These are phyloP conservation scores for Bruguiera hainesii DNA, from an alignment of 441 rosid genomes.

Conservation along the genomic window DNA sequence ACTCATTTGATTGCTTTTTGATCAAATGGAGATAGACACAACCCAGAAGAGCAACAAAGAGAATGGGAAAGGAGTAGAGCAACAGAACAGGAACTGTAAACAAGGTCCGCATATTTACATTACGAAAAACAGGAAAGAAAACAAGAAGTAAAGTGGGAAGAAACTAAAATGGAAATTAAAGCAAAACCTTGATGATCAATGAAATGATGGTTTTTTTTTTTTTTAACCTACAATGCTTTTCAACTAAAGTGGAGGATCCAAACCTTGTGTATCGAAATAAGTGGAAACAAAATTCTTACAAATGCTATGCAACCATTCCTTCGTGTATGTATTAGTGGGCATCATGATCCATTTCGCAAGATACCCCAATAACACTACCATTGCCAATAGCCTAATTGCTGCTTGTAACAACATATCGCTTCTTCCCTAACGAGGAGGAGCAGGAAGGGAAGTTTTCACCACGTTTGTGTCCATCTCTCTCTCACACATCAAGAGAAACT, in stretches of 20 bases:
- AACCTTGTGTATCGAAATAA: slow-evolving; percentile 43
- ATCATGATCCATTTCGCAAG: slow-evolving; percentile 40
- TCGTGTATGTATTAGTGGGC: slow-evolving; percentile 33
- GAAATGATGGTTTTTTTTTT: neutral
- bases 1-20: slow-evolving; percentile 13
- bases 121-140: neutral
- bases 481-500: slow-evolving; percentile 3
- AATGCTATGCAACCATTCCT: slow-evolving; percentile 26
- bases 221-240: no score
- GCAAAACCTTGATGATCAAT: no score
- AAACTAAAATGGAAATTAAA: no score
- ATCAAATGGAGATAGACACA: slow-evolving; percentile 44
- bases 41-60: slow-evolving; percentile 43
- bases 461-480: slow-evolving; percentile 16
- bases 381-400: slow-evolving; percentile 20
- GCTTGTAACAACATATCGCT: neutral
- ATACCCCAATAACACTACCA: slow-evolving; percentile 35
- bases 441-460: slow-evolving; percentile 10
- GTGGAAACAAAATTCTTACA: slow-evolving; percentile 21
- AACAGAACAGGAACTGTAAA: slow-evolving; percentile 32
- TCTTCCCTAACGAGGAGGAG: neutral
- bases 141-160: neutral
- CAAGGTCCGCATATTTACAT: neutral
- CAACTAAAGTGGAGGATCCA: neutral
- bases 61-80: slow-evolving; percentile 38